Evolutionary conservation across 1,284 basidiomycete genomes (phyloP), one percentile per base, ranked within the genome.

Genomic region (Nidula niveotomentosa): DNA sequence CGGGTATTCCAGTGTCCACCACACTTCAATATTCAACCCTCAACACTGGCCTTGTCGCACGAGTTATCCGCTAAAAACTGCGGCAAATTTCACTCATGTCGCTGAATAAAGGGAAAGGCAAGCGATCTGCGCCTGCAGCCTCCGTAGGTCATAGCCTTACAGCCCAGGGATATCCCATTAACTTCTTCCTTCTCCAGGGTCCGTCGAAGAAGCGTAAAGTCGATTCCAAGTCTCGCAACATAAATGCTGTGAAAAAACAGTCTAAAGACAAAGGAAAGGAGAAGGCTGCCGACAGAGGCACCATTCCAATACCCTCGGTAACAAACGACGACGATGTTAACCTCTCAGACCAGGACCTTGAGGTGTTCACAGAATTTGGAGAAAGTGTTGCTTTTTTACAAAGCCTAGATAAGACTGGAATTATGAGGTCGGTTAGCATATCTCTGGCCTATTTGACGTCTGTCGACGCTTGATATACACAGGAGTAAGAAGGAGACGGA

Each of bases 401-500:
- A 33, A 70, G 69, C 39, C 71, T 93, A 50, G 90, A 93, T 68
- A 77, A 79, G 56, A 84, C 81, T 60, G 87, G 82, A 13, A 90
- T 94, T 55, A 76, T 88, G 56, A 83, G 86, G 91, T 88, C 65
- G 53, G 81, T 65, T 23, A 23, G 23, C 23, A 23, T 23, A 3
- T 23, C 23, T 23, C 23, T 23, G 23, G 23, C 23, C 23, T 23
- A 23, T 23, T 23, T 23, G 23, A 23, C 23, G 23, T 23, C 23
- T 23, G 23, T 23, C 23, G 23, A 23, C 3, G 3, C 1, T 23
- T 23, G 23, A 23, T 23, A 23, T 23, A 23, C 23, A 33, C 57
- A 93, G 91, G 84, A 93, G 88, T 65, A 93, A 91, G 71, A 88
- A 85, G 60, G 89, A 90, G 69, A 87, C 80, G 0, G 75, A 81